Percentiles rank a stretch among this genome's conserved stretches.
phyloP scores from a whole-genome alignment of 208 protist species.

The Sergeia podlipaevii region DNA sequence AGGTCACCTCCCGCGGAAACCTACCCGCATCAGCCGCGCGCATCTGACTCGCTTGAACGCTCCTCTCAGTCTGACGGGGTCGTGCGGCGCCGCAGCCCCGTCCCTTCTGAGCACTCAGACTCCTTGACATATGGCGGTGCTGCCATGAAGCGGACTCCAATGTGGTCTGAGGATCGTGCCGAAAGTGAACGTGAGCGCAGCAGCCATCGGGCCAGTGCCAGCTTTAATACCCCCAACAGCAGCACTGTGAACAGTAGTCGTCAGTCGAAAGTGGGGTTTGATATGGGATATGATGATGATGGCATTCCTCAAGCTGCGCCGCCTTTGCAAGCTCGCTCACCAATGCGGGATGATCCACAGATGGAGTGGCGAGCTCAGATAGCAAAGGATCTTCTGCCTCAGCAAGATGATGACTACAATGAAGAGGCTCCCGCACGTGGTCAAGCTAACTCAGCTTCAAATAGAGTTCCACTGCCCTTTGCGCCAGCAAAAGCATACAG shows the following conservation, averaged over 20 bases:
- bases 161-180: too few species aligned
- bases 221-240: conserved; percentile 7
- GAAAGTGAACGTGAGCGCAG: background rate
- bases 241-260: background rate
- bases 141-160: too few species aligned
- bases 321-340: conserved; percentile 12
- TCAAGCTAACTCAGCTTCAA: too few species aligned
- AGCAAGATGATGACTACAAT: too few species aligned
- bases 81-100: conserved; percentile 2
- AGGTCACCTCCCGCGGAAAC: background rate
- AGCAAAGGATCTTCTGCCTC: too few species aligned
- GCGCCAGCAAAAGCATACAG: too few species aligned
- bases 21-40: background rate
- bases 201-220: background rate
- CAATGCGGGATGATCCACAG: conserved; percentile 6
- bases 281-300: background rate
- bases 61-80: conserved; percentile 1
- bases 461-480: too few species aligned
- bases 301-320: conserved; percentile 13
- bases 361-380: conserved; percentile 14
- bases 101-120: conserved; percentile 8
- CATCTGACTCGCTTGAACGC: background rate
- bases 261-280: background rate
- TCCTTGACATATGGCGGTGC: too few species aligned
- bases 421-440: too few species aligned